Base-by-base conservation (phyloP, 2,329 filamentous ascomycete species). In the Lithohypha guttulata region DNA sequence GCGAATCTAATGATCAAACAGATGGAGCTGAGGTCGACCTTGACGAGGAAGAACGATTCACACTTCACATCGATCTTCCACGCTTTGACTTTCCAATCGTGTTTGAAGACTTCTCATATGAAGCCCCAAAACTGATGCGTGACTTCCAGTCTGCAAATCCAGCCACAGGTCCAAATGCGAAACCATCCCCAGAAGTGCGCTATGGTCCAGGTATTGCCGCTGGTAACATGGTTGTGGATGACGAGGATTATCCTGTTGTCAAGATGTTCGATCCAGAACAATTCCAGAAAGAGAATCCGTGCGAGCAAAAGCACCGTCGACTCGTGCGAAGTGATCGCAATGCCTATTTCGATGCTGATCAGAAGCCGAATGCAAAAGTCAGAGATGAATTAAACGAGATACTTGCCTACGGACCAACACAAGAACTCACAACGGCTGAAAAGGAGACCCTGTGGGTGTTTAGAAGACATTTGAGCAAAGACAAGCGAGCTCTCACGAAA, bases 361-460 rank as follows among this genome's bases (percentile, higher is more conserved):
- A 95, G 46, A 95, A 94, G 56, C 91, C 91, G 0, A 96, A 98
- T 52, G 84, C 91, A 20, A 93, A 94, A 62, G 85, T 93, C 41
- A 77, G 91, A 42, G 91, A 98, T 59, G 87, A 95, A 59, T 68
- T 98, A 21, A 94, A 96, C 55, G 69, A 76, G 30, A 87, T 98
- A 49, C 79, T 96, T 66, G 80, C 82, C 2, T 95, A 95, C 54
- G 86, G 89, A 5, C 91, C 91, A 2, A 94, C 89, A 0, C 86
- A 95, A 46, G 75, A 83, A 33, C 69, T 98, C 17, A 85, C 78
- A 1, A 76, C 85, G 0, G 87, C 95, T 57, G 91, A 98, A 59
- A 93, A 93, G 55, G 91, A 98, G 59, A 70, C 95, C 36, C 77
- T 98, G 14, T 98, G 93, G 93, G 91, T 93, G 53, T 98, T 96